Base-by-base conservation (phyloP, 768 basidiomycete genomes). In the Rhodotorula graminis region DNA sequence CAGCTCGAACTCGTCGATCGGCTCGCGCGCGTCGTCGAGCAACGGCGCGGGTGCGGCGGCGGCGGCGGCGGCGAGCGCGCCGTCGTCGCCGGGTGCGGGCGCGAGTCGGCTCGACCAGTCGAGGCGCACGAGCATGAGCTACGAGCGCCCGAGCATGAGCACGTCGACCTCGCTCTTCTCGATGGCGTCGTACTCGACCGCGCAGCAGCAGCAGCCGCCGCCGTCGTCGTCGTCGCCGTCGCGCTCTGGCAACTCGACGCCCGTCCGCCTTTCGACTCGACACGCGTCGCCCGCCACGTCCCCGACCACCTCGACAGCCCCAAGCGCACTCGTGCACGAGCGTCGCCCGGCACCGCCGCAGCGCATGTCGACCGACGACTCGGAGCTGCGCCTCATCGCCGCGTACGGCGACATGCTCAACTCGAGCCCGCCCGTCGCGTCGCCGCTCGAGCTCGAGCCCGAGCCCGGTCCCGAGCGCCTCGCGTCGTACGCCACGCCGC, bases 381-480 rank as follows among this genome's bases (percentile, higher is more conserved):
- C 66, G 15, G 74, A 75, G 42, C 56, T 75, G 59, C 58, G 67
- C 16, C 62, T 68, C 55, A 75, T 75, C 61, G 70, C 74, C 11
- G 29, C 64, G 23, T 75, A 75, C 64, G 74, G 64, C 66, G 73
- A 72, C 58, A 64, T 58, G 44, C 47, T 72, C 59, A 56, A 46
- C 7, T n/a, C 42, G n/a, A 67, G 49, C n/a, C 66, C 66, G 50
- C 66, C 66, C 4, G 47, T 44, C 31, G 46, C 19, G 10, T 65
- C 64, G 19, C 64, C 64, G 19, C 14, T 47, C 55, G 72, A 69
- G 15, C 11, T 69, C 46, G 21, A n/a, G 29, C 42, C 37, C 50
- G 37, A 37, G 37, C 2, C 50, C n/a, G n/a, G n/a, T n/a, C n/a
- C n/a, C 29, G 37, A 46, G 14, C 23, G 50, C 50, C 25, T 8